Evolutionary conservation across 306 rosid genomes (phyloP).

Genomic region (Echinosophora koreensis): DNA sequence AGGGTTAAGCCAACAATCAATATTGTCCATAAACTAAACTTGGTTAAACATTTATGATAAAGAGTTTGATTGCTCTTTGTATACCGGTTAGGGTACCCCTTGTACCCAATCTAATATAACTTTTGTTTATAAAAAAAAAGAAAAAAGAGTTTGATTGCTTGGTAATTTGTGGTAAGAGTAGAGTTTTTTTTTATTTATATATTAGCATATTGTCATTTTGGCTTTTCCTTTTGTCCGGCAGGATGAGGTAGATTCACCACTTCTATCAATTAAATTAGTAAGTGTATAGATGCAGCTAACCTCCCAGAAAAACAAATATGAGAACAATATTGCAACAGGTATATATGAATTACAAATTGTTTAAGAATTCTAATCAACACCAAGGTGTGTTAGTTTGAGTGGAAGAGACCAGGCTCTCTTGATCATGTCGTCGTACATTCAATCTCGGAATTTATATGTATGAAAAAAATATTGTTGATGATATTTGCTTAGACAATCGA

Average conservation of each 20-base stretch:
- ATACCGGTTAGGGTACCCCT: no score
- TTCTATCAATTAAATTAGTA: constrained; percentile 37
- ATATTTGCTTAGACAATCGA: no score
- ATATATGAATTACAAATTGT: constrained; percentile 26
- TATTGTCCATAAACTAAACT: constrained; percentile 22
- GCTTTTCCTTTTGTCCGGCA: constrained; percentile 24
- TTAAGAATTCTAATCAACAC: constrained; percentile 28
- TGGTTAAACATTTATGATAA: constrained; percentile 35
- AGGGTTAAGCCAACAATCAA: constrained; percentile 28
- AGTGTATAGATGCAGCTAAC: constrained; percentile 28
- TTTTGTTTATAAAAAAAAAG: no score
- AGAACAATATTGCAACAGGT: constrained; percentile 22
- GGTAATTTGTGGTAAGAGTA: constrained; percentile 22
- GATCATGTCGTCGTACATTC: no score
- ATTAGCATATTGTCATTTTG: constrained; percentile 42
- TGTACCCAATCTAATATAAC: no score
- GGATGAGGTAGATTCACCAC: constrained; percentile 44
- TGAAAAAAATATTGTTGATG: no score
- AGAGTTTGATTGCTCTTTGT: constrained; percentile 32
- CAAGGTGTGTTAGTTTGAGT: background rate
- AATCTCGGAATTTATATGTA: no score
- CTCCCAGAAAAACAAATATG: constrained; percentile 26
- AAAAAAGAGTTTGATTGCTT: constrained; percentile 29
- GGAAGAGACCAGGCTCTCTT: no score
- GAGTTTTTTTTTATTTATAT: constrained; percentile 2